phyloP scores from a whole-genome alignment of 257 asterid genomes.

The Petunia axillaris region DNA sequence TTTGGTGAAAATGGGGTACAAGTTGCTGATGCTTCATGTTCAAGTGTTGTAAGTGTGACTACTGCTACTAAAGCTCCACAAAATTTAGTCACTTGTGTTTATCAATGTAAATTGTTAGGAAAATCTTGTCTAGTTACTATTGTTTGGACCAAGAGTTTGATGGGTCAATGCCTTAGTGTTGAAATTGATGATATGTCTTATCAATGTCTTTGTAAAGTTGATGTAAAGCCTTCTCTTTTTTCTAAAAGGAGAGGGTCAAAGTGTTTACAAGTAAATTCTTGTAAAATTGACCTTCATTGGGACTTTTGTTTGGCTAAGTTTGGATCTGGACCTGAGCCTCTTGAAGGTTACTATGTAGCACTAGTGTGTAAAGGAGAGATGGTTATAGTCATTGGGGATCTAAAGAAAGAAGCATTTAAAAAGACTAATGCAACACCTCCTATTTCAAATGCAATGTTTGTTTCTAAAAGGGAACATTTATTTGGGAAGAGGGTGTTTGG shows the following conservation, averaged over 20 bases:
- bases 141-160: constrained; percentile 85
- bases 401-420: constrained; percentile 81
- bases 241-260: constrained; percentile 88
- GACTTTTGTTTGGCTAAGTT: constrained; percentile 80
- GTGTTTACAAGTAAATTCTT: constrained; percentile 50
- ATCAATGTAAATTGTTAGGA: constrained; percentile 70
- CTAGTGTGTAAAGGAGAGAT: constrained; percentile 63
- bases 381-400: constrained; percentile 77
- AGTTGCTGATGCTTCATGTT: constrained; percentile 92
- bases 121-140: constrained; percentile 66
- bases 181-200: constrained; percentile 80
- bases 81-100: constrained; percentile 67
- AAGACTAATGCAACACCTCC: constrained; percentile 59
- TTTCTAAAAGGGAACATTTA: constrained; percentile 78
- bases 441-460: constrained; percentile 44
- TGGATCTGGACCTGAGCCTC: constrained; percentile 88
- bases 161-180: constrained; percentile 83
- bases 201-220: constrained; percentile 75
- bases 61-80: constrained; percentile 66
- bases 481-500: constrained; percentile 67
- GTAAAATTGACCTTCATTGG: constrained; percentile 72
- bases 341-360: constrained; percentile 76
- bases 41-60: constrained; percentile 44
- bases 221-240: constrained; percentile 87
- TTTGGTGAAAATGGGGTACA: constrained; percentile 96